phyloP scores from a whole-genome alignment of 176 grass and related monocot species.

The barley (Hordeum vulgare) region DNA sequence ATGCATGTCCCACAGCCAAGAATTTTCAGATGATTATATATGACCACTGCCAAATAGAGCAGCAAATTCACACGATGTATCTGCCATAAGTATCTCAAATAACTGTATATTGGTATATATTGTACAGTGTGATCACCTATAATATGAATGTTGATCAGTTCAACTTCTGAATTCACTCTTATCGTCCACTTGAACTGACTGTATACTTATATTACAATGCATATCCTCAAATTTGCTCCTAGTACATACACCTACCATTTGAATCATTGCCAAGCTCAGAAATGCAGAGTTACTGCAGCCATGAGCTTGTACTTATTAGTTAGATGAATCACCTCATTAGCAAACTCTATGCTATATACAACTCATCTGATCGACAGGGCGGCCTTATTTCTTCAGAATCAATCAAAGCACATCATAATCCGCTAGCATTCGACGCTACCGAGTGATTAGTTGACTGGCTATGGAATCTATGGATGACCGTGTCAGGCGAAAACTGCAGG shows the following conservation, averaged over 20 bases:
- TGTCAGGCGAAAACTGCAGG: constrained; percentile 39
- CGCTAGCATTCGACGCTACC: constrained; percentile 47
- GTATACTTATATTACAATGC: not conserved
- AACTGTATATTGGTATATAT: not conserved
- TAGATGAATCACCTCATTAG: constrained; percentile 17
- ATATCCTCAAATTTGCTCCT: not conserved
- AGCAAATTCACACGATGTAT: not conserved
- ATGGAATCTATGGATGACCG: constrained; percentile 48
- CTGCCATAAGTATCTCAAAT: not conserved
- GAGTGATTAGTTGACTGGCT: constrained; percentile 44
- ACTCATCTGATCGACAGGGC: constrained; percentile 6
- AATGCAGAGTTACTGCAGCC: not conserved
- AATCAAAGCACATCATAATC: constrained; percentile 22
- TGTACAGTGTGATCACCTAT: not conserved
- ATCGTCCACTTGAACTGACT: not conserved
- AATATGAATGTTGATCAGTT: not conserved
- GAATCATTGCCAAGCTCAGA: not conserved
- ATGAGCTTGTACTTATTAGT: not conserved
- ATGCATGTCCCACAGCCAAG: no score
- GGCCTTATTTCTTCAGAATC: constrained; percentile 1
- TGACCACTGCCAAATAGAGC: not conserved
- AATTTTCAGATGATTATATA: not conserved
- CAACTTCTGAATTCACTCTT: not conserved
- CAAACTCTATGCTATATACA: constrained; percentile 53
- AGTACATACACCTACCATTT: not conserved